Base-by-base conservation (phyloP, 345 rosid genomes). In the Pistacia vera region DNA sequence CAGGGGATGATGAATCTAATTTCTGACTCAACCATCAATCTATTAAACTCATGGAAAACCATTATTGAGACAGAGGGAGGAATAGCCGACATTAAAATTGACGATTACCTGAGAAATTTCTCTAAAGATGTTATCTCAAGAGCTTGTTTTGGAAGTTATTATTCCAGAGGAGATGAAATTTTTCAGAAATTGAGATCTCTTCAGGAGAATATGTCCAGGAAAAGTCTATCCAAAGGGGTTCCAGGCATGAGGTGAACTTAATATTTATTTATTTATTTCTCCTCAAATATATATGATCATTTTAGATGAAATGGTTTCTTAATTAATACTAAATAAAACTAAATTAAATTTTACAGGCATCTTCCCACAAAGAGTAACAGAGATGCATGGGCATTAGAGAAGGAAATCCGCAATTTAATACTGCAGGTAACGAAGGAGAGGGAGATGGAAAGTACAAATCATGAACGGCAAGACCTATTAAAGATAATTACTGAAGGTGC, bases 121-220 rank as follows among this genome's bases (percentile, higher is more conserved):
- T 85, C 87, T 4, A 89, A 83, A 38, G 89, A 85, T 66, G 82
- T 88, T 8, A 88, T 88, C 68, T 88, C 91, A 10, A 82, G 79
- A 76, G 89, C 89, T 2, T 84, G 89, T 58, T 88, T 88, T 57
- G 89, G 89, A 35, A 85, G 89, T 48, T 82, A 65, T 60, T 85
- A 78, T 58, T 77, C 78, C 4, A 72, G 64, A 55, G 89, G 85
- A 36, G 78, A 79, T 54, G 69, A 80, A 12, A 85, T 88, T 36
- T 88, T 88, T 72, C 1, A 52, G 9, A 86, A 77, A 70, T 78
- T 86, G 36, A 79, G 82, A 64, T 73, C 75, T 63, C 88, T 88
- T 25, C 83, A 77, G 49, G 83, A 81, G 63, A 78, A 64, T 51
- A 75, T 84, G 85, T 84, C 88, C 51, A 78, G 81, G 70, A 79